A percentile compares a stretch with the other conserved stretches of the same genome.
Evolutionary conservation across 106 monocot genomes (phyloP).

Genomic region (Posidonia australis): DNA sequence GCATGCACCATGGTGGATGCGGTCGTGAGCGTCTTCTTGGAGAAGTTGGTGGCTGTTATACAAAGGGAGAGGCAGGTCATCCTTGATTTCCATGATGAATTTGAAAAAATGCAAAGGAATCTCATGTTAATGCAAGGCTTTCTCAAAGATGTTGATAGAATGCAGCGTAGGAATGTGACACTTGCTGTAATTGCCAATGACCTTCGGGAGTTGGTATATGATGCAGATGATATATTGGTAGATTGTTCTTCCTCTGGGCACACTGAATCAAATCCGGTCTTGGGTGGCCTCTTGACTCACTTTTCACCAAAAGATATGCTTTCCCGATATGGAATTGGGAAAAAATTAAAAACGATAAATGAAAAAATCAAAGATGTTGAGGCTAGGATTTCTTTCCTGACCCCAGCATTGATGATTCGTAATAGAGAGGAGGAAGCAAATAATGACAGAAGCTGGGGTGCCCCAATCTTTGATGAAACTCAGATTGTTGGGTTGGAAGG

Average conservation of each 20-base stretch:
- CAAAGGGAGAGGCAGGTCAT: background rate
- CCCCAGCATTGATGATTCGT: background rate
- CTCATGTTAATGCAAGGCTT: background rate
- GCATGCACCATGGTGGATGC: slow-evolving; percentile 10
- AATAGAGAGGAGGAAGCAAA: background rate
- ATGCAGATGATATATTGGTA: slow-evolving; percentile 4
- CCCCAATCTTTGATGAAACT: background rate
- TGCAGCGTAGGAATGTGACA: background rate
- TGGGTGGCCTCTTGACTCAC: background rate
- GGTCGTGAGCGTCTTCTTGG: background rate
- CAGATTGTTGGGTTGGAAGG: background rate
- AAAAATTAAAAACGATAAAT: background rate
- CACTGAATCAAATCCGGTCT: background rate
- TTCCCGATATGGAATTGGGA: background rate
- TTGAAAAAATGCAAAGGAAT: background rate
- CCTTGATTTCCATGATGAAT: background rate
- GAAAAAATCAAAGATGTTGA: background rate
- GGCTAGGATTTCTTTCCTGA: background rate
- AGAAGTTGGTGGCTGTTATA: background rate
- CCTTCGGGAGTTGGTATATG: slow-evolving; percentile 2
- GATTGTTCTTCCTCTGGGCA: background rate
- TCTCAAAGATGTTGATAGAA: background rate
- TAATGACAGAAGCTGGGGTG: background rate
- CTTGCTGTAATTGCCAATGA: background rate
- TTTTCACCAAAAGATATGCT: background rate